A percentile compares a stretch with the other conserved stretches of the same genome.
Conservation (phyloP, 2,329 filamentous ascomycete genomes). For the Colletotrichum orchidophilum region DNA sequence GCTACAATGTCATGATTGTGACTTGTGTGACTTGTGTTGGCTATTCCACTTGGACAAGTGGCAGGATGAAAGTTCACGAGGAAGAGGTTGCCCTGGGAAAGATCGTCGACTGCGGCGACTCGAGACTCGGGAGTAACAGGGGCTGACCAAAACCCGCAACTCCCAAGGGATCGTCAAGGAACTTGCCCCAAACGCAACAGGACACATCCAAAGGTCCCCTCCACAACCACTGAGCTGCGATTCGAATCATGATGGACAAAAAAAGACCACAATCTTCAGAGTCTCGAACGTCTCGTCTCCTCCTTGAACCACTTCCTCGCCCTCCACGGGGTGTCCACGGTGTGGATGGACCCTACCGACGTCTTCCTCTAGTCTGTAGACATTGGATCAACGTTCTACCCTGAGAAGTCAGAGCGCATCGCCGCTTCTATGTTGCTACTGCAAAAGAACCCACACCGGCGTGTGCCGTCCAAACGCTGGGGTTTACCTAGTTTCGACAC, state of each 20-base stretch:
- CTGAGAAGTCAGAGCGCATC: not conserved
- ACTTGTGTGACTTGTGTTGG: not conserved
- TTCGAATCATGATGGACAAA: not conserved
- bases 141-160: not conserved
- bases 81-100: not conserved
- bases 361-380: not conserved
- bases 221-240: not conserved
- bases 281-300: not conserved
- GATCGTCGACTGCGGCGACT: not conserved
- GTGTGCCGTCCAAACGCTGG: not conserved
- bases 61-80: not conserved
- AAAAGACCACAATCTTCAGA: not conserved
- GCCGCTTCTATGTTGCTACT: not conserved
- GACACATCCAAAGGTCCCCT: not conserved
- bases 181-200: not conserved
- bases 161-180: not conserved
- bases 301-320: not conserved
- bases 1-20: not conserved
- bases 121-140: not conserved
- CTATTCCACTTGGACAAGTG: not conserved
- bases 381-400: not conserved
- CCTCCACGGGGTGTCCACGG: not conserved
- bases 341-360: not conserved
- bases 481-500: not conserved
- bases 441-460: conserved; percentile 1